Conservation (phyloP, 225 moss, liverwort and hornwort genomes). For the Physcomitrium patens region DNA sequence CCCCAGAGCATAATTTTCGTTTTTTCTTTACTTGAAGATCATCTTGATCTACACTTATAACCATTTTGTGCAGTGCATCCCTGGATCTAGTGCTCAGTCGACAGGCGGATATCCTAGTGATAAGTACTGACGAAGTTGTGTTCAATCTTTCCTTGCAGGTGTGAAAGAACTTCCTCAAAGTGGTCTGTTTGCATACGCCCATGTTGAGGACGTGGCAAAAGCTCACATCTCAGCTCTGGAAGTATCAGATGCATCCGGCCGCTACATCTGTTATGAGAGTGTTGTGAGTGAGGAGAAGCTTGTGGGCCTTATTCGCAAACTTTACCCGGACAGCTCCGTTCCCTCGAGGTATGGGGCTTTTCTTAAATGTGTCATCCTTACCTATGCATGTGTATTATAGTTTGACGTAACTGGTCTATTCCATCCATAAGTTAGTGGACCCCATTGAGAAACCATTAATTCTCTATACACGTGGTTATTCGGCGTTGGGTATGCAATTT, state of each 20-base stretch:
- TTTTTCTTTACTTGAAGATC: no score
- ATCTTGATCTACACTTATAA: no score
- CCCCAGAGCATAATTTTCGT: no score
- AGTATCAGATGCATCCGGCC: constrained; percentile 66
- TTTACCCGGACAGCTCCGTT: constrained; percentile 49
- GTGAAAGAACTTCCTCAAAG: constrained; percentile 53
- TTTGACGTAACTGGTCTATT: no score
- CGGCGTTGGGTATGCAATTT: no score
- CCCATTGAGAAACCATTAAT: no score
- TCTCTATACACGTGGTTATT: no score
- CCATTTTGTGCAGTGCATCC: no score
- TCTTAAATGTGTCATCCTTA: background rate
- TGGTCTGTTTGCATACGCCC: constrained; percentile 78
- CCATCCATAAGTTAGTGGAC: no score
- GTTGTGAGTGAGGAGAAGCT: constrained; percentile 58
- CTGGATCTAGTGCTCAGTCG: no score
- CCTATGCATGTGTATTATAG: background rate
- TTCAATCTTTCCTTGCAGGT: background rate
- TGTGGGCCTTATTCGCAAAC: constrained; percentile 55
- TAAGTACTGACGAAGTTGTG: background rate
- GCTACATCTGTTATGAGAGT: constrained; percentile 71
- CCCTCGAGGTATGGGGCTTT: constrained; percentile 45
- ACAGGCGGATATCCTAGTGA: no score
- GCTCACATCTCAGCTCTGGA: constrained; percentile 80
- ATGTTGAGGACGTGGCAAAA: constrained; percentile 86